phyloP scores from a whole-genome alignment of 2,329 filamentous ascomycete species.

The Fusarium torreyae region DNA sequence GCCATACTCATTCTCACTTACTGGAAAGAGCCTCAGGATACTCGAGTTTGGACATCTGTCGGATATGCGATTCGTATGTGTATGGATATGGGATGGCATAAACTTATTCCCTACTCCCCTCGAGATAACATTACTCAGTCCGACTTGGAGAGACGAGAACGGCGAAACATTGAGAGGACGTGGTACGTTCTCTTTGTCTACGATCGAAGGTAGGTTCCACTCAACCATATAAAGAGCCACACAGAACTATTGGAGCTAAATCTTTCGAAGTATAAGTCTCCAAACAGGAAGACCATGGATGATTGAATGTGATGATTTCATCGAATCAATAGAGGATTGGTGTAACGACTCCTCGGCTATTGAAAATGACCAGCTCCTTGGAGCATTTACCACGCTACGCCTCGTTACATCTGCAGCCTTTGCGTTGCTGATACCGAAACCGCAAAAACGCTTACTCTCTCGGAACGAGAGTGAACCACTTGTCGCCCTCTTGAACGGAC shows the following conservation, averaged over 20 bases:
- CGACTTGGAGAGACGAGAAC: background rate
- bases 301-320: background rate
- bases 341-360: background rate
- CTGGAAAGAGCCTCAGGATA: slow-evolving; percentile 3
- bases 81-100: slow-evolving; percentile 3
- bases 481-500: background rate
- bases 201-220: background rate
- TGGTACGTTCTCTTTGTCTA: slow-evolving; percentile 9
- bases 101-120: background rate
- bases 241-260: background rate
- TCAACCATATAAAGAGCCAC: no score
- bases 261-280: background rate
- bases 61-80: background rate
- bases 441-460: rapidly evolving
- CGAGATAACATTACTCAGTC: rapidly evolving
- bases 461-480: background rate
- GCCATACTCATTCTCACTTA: background rate
- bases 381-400: background rate
- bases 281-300: background rate
- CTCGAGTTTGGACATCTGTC: background rate
- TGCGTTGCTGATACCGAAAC: background rate
- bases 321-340: slow-evolving; percentile 1
- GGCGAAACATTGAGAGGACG: background rate
- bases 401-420: background rate
- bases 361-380: background rate